These are phyloP conservation scores for Cryphonectria nitschkei DNA, from an alignment of 2,329 filamentous ascomycete genomes.

Conservation along the genomic window DNA sequence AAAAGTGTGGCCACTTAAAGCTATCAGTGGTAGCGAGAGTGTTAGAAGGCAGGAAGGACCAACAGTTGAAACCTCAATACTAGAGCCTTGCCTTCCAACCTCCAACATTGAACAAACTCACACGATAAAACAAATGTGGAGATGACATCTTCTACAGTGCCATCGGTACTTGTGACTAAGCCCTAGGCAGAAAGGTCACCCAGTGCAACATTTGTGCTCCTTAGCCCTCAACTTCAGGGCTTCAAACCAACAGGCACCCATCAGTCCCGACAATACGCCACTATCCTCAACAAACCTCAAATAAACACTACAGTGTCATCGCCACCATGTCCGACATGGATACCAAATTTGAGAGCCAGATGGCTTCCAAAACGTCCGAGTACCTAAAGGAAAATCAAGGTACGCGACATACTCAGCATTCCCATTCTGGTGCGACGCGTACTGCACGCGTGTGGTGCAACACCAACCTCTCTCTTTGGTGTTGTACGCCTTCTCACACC, in stretches of 20 bases:
- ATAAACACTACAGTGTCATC: neutral
- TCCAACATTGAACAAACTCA: neutral
- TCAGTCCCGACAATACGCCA: neutral
- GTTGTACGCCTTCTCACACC: neutral
- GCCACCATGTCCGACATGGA: neutral
- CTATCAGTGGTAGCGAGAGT: neutral
- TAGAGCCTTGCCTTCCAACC: neutral
- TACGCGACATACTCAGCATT: neutral
- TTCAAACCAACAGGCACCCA: neutral
- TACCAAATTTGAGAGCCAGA: neutral
- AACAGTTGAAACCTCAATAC: neutral
- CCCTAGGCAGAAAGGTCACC: neutral
- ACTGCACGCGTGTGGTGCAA: too few species aligned
- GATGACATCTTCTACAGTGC: neutral
- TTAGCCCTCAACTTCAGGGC: neutral
- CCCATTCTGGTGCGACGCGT: neutral
- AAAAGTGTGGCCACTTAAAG: too few species aligned
- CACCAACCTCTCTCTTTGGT: neutral
- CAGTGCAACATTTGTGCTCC: neutral
- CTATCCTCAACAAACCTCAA: neutral
- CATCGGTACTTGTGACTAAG: neutral
- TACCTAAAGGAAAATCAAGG: constrained; percentile 1
- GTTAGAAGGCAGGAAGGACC: neutral
- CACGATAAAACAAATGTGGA: neutral
- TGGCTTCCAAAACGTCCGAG: neutral